Evolutionary conservation across 1,139 yeast genomes (phyloP), one percentile per base, ranked within the genome.

Genomic region (Suhomyces bolitotheri): DNA sequence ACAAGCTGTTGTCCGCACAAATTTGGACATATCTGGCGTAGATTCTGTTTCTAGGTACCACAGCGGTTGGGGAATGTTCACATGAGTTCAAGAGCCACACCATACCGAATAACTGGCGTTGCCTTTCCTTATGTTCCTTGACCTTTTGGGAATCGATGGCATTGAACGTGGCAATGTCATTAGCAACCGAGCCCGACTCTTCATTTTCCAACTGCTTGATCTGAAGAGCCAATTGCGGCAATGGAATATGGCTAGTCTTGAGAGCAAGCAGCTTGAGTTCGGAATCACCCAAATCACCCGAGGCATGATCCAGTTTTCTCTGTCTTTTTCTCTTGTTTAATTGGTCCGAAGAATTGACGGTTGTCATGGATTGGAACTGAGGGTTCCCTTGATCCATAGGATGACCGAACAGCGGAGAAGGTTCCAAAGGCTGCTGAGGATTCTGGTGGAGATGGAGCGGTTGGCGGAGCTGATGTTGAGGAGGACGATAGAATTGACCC

Each of bases 41-140:
- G 16, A 89, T 80, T 35, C 88, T 66, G 50, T 85, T 86, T 39
- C 97, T 66, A 5, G 96, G 96, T 13, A 89, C 88, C 28, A 83
- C 94, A 3, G 89, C 79, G 2, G 81, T 78, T 5, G 77, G 74
- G 21, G 79, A 67, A 2, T 75, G 55, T 46, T 79, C 82, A 53
- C 96, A 87, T 25, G 80, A 73, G 47, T 80, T 78, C 57, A 82
- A 65, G 23, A 89, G 64, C 88, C 95, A 86, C 2, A 84, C 76
- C 76, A 87, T 75, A 5, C 92, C 96, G 58, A 86, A 85, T 1
- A 85, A 66, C 56, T 86, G 96, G 38, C 87, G 74, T 47, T 79
- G 80, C 39, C 81, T 71, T 47, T 85, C 94, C 31, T 75, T 75
- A 25, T 43, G 41, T 17, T 48, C 51, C 27, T 40, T 47, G 19